Evolutionary conservation across 345 rosid genomes (phyloP).

Genomic region (Acer saccharum): DNA sequence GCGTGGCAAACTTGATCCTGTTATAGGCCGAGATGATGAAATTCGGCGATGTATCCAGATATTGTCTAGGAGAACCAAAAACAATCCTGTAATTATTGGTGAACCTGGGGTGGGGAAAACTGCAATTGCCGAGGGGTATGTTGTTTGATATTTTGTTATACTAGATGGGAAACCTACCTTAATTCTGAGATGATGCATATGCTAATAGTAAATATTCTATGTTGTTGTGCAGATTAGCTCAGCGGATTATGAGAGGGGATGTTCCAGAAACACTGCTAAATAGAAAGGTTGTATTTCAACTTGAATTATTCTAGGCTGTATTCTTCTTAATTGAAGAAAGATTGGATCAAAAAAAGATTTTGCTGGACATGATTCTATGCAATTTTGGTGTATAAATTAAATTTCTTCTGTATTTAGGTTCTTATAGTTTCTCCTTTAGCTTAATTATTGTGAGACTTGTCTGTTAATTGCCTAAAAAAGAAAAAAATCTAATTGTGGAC

Average conservation of each 20-base stretch:
- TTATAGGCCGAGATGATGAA: slow-evolving; percentile 89
- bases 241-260: slow-evolving; percentile 83
- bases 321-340: background rate
- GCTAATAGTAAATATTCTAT: background rate
- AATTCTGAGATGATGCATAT: background rate
- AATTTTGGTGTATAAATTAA: background rate
- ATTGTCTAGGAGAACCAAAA: slow-evolving; percentile 88
- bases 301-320: background rate
- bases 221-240: slow-evolving; percentile 64
- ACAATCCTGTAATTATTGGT: slow-evolving; percentile 92
- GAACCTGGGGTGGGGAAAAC: slow-evolving; percentile 98
- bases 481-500: background rate
- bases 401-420: background rate
- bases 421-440: background rate
- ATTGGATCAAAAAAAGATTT: background rate
- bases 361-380: background rate
- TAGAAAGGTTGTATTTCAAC: slow-evolving; percentile 47
- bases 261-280: slow-evolving; percentile 85
- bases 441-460: background rate
- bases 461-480: background rate
- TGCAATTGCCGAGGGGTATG: slow-evolving; percentile 87
- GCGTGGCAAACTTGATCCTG: slow-evolving; percentile 95
- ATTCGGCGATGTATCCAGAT: slow-evolving; percentile 86
- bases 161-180: background rate
- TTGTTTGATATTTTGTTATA: slow-evolving; percentile 1